Conservation (phyloP, 768 basidiomycete species). For the Tylopilus intermedius region DNA sequence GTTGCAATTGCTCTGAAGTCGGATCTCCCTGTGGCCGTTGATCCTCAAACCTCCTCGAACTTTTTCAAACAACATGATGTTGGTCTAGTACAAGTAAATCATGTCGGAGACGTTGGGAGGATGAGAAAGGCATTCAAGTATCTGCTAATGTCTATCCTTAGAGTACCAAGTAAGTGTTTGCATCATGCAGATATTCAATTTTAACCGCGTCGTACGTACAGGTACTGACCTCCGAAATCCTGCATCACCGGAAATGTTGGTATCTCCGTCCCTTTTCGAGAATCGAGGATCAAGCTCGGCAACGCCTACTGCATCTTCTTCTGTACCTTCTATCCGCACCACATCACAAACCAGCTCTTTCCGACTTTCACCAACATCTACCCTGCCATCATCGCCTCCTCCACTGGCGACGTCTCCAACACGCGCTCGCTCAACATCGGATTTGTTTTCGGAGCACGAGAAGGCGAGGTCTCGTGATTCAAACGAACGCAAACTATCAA, state of each 20-base stretch:
- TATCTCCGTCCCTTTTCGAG: constrained; percentile 53
- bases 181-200: neutral
- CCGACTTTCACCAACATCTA: constrained; percentile 31
- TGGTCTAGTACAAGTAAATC: constrained; percentile 73
- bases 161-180: constrained; percentile 35
- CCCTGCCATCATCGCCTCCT: constrained; percentile 34
- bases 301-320: constrained; percentile 49
- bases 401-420: constrained; percentile 44
- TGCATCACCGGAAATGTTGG: constrained; percentile 60
- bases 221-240: constrained; percentile 58
- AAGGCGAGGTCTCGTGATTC: constrained; percentile 27
- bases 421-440: constrained; percentile 52
- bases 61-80: constrained; percentile 61
- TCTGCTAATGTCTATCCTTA: constrained; percentile 61
- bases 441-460: constrained; percentile 43
- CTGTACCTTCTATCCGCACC: constrained; percentile 31
- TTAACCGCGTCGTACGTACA: constrained; percentile 20
- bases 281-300: constrained; percentile 41
- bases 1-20: constrained; percentile 88
- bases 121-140: constrained; percentile 72
- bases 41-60: constrained; percentile 47
- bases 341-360: constrained; percentile 29
- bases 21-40: constrained; percentile 57
- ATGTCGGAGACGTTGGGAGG: constrained; percentile 53
- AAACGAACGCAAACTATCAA: constrained; percentile 29